phyloP scores from a whole-genome alignment of 805 yeast genomes.

The Candida silvicultrix region DNA sequence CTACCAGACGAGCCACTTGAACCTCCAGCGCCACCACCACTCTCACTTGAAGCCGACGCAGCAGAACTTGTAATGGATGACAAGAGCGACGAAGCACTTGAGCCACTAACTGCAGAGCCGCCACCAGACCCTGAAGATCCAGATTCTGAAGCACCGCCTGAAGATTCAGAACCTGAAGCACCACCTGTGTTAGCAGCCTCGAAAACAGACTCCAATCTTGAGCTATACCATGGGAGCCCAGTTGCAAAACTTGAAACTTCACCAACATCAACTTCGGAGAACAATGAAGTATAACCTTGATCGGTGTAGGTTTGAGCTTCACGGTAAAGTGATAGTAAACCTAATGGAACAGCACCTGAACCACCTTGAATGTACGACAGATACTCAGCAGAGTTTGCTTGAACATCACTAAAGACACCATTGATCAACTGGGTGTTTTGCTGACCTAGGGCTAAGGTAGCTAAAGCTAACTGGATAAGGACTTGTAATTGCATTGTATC shows the following conservation, averaged over 20 bases:
- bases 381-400: conserved; percentile 14
- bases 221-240: conserved; percentile 27
- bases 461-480: not conserved
- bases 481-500: not conserved
- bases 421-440: not conserved
- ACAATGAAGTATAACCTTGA: conserved; percentile 27
- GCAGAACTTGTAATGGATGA: conserved; percentile 5
- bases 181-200: conserved; percentile 5
- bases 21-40: conserved; percentile 5
- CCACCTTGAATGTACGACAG: conserved; percentile 15
- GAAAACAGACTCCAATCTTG: conserved; percentile 16
- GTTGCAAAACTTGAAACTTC: conserved; percentile 23
- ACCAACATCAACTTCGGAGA: conserved; percentile 18
- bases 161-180: conserved; percentile 6
- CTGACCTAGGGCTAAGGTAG: not conserved
- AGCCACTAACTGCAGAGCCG: conserved; percentile 10
- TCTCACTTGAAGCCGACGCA: conserved; percentile 5
- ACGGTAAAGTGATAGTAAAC: conserved; percentile 21
- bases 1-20: not conserved
- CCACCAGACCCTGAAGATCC: conserved; percentile 1
- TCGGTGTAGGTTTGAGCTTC: conserved; percentile 27
- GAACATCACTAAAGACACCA: conserved; percentile 9
- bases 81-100: conserved; percentile 2
- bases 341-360: conserved; percentile 23
- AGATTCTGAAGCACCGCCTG: conserved; percentile 5